These are phyloP conservation scores for Paecilomyces sp. DNA, from an alignment of 2,329 filamentous ascomycete genomes.

Conservation along the genomic window DNA sequence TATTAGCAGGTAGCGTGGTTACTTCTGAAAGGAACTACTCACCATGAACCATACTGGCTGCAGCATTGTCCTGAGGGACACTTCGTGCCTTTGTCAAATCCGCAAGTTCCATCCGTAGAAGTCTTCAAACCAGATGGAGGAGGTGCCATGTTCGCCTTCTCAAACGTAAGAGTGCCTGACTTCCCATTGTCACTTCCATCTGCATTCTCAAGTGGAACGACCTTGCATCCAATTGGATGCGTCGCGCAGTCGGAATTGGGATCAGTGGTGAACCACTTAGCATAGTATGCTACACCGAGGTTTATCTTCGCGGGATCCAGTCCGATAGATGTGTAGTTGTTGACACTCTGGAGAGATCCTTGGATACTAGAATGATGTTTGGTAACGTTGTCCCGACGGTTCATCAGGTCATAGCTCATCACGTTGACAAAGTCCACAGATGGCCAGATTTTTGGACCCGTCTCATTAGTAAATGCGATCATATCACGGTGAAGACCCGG, in stretches of 20 bases:
- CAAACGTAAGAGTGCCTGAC: slow-evolving; percentile 45
- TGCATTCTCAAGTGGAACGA: slow-evolving; percentile 52
- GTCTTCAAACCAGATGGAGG: slow-evolving; percentile 17
- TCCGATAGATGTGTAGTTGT: slow-evolving; percentile 54
- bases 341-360: slow-evolving; percentile 48
- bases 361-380: slow-evolving; percentile 59
- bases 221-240: slow-evolving; percentile 52
- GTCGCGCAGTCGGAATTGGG: slow-evolving; percentile 39
- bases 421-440: slow-evolving; percentile 62
- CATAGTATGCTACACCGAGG: slow-evolving; percentile 62
- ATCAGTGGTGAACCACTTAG: slow-evolving; percentile 58
- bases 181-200: slow-evolving; percentile 53
- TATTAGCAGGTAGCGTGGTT: not conserved
- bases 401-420: slow-evolving; percentile 69
- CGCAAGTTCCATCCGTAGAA: slow-evolving; percentile 25
- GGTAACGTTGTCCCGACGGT: slow-evolving; percentile 57
- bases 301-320: slow-evolving; percentile 51
- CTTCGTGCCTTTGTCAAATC: slow-evolving; percentile 17
- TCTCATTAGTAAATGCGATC: slow-evolving; percentile 56
- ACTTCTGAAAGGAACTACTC: slow-evolving; percentile 3
- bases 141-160: slow-evolving; percentile 20
- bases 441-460: slow-evolving; percentile 52
- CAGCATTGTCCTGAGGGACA: slow-evolving; percentile 27
- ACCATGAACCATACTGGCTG: slow-evolving; percentile 31
- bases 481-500: slow-evolving; percentile 58